Evolutionary conservation across 2,329 filamentous ascomycete species (phyloP).

Genomic region (Fusarium brachygibbosum): DNA sequence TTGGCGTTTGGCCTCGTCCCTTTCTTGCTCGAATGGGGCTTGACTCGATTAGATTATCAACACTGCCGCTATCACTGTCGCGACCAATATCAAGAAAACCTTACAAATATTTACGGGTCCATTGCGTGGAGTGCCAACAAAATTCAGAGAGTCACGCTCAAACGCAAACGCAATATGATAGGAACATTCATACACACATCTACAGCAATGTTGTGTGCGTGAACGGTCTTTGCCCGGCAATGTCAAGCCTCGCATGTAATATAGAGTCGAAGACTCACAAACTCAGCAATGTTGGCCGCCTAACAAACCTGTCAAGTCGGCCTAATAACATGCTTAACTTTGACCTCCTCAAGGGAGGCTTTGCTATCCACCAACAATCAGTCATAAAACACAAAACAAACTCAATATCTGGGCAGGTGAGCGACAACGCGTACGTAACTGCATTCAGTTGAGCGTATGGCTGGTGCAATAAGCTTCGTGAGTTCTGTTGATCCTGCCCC

Average conservation of each 20-base stretch:
- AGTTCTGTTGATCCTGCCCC: not conserved
- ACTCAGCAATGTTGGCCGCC: not conserved
- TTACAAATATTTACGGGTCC: not conserved
- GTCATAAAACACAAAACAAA: not conserved
- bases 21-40: not conserved
- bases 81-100: not conserved
- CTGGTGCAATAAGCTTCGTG: not conserved
- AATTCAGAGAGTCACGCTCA: conserved; percentile 11
- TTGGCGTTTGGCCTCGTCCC: not conserved
- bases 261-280: not conserved
- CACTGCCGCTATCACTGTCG: not conserved
- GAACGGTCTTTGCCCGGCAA: not conserved
- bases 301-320: conserved; percentile 20
- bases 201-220: not conserved
- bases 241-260: not conserved
- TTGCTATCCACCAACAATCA: conserved; percentile 14
- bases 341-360: conserved; percentile 18
- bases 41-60: not conserved
- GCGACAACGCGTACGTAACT: conserved; percentile 15
- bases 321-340: conserved; percentile 30
- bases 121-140: conserved; percentile 19
- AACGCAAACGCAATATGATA: not conserved
- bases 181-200: not conserved
- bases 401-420: conserved; percentile 7
- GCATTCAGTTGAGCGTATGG: not conserved